Evolutionary conservation across 73 alveolate genomes (phyloP), one percentile per base, ranked within the genome.

Genomic region (Paramecium octaurelia): DNA sequence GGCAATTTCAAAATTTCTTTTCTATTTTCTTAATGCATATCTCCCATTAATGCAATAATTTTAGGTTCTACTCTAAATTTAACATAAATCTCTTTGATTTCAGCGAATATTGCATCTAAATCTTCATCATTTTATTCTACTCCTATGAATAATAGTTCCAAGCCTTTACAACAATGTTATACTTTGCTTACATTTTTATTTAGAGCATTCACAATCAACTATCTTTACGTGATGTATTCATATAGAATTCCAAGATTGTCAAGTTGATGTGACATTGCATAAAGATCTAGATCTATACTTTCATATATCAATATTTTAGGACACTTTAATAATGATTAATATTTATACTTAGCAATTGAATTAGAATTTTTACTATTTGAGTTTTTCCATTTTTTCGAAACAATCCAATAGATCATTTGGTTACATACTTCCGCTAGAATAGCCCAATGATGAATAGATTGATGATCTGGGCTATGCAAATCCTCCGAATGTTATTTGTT

Each of bases 301-400:
- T 68, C 84, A 24, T 24, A 68, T 20, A 68, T 27, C 9, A 68
- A 14, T 2, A 68, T 34, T 68, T 68, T 68, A 68, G 84, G 84
- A 68, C 84, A 68, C 84, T 68, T 31, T 12, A 68, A 68, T 31
- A 31, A 11, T 24, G 7, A 5, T 31, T 6, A 0, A 68, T 34
- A 68, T 54, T 18, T 2, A 20, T 68, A 68, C 84, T 31, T 68
- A 3, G 12, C 84, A 68, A 24, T 27, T 68, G 11, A 34, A 31
- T 23, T 68, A 31, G 12, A 68, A 31, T 68, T 34, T 68, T n/a
- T 68, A 68, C 29, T 27, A 12, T 68, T 68, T 68, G 1, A 68
- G 29, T 68, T 68, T 68, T 20, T 68, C 84, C 84, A 68, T 68
- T 68, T 68, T 68, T 20, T 68, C 84, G 12, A 68, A 68, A 68